A percentile compares a stretch with the other conserved stretches of the same genome.
Conservation (phyloP, 352 stramenopile genomes). For the Phytophthora chlamydospora region DNA sequence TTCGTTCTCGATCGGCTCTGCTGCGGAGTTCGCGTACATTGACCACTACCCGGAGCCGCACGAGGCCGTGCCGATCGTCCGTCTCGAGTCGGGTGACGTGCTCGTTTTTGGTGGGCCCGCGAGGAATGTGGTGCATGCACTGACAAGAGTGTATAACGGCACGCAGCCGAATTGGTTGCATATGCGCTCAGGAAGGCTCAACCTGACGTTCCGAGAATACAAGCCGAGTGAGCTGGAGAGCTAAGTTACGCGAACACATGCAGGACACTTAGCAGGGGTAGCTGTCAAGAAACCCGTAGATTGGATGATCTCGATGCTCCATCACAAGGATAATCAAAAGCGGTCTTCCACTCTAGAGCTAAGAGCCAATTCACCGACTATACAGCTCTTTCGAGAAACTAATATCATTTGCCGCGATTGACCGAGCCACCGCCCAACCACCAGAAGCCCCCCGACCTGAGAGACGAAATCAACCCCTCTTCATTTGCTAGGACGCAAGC, state of each 20-base stretch:
- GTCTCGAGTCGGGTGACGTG: constrained; percentile 68
- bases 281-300: too few species aligned
- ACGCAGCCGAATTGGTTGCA: constrained; percentile 58
- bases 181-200: constrained; percentile 68
- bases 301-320: too few species aligned
- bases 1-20: constrained; percentile 71
- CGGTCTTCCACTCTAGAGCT: too few species aligned
- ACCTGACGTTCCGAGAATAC: constrained; percentile 77
- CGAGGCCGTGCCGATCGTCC: constrained; percentile 67
- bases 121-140: constrained; percentile 63
- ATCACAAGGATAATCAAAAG: too few species aligned
- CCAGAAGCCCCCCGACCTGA: too few species aligned
- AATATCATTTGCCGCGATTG: too few species aligned
- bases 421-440: too few species aligned
- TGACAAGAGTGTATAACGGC: constrained; percentile 68
- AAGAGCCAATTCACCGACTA: too few species aligned
- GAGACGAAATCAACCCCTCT: too few species aligned
- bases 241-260: neutral
- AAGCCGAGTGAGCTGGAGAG: constrained; percentile 39
- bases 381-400: too few species aligned
- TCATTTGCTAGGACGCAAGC: too few species aligned
- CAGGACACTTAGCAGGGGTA: too few species aligned
- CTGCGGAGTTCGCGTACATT: constrained; percentile 72
- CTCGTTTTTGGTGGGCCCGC: constrained; percentile 75
- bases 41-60: constrained; percentile 60